phyloP scores from a whole-genome alignment of 495 filamentous ascomycete genomes.

The Xylaria flabelliformis region DNA sequence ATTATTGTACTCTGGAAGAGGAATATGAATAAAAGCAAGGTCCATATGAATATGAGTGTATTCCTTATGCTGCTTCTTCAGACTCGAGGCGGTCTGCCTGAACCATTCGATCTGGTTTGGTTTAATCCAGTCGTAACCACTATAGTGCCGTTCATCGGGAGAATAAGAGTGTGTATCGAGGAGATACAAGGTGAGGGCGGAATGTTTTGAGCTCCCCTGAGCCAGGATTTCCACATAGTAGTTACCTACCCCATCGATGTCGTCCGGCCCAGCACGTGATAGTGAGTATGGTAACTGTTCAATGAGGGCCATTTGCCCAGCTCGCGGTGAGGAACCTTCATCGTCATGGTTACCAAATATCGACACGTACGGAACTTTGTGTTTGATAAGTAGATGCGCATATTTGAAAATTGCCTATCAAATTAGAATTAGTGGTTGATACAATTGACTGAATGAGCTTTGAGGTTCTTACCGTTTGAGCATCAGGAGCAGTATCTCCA shows the following conservation, averaged over 20 bases:
- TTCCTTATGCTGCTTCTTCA: constrained; percentile 73
- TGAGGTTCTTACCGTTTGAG: constrained; percentile 65
- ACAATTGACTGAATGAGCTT: neutral
- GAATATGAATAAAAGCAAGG: constrained; percentile 97
- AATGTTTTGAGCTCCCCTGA: constrained; percentile 77
- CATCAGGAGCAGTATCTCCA: constrained; percentile 88
- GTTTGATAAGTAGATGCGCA: constrained; percentile 82
- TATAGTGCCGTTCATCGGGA: constrained; percentile 83
- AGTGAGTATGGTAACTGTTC: constrained; percentile 89
- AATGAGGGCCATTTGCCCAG: constrained; percentile 80
- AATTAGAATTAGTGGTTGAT: constrained; percentile 20
- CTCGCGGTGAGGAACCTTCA: constrained; percentile 79
- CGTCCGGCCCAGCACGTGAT: constrained; percentile 77
- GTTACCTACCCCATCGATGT: constrained; percentile 90
- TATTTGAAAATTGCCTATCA: constrained; percentile 87
- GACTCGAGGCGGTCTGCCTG: constrained; percentile 69
- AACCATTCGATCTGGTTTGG: constrained; percentile 95
- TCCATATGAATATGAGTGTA: constrained; percentile 94
- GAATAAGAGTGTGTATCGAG: constrained; percentile 93
- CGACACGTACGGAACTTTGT: constrained; percentile 87
- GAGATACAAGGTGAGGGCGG: constrained; percentile 89
- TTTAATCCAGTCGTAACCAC: constrained; percentile 96
- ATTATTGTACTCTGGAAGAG: constrained; percentile 83
- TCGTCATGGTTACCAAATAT: constrained; percentile 99
- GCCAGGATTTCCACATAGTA: constrained; percentile 92